Evolutionary conservation across 352 stramenopile species (phyloP).

Genomic region (Sclerospora graminicola): DNA sequence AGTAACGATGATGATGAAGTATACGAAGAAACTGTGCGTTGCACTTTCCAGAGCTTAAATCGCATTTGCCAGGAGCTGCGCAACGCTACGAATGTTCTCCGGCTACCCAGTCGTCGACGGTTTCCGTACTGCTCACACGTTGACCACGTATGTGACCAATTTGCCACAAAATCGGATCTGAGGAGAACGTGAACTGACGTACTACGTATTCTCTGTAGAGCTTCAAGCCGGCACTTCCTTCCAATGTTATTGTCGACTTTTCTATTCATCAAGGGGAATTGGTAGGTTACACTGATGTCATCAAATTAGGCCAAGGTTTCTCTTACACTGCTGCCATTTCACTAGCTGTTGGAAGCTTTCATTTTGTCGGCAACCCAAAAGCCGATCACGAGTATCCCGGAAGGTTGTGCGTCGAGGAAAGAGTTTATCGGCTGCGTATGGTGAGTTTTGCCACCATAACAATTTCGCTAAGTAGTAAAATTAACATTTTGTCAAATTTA

Average conservation of each 20-base stretch:
- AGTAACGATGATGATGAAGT: conserved; percentile 42
- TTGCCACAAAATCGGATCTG: not conserved
- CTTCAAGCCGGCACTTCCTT: conserved; percentile 62
- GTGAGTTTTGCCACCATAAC: conserved; percentile 19
- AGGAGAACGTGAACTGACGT: not conserved
- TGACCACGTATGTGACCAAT: conserved; percentile 47
- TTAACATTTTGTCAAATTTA: not conserved
- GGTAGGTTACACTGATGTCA: conserved; percentile 17
- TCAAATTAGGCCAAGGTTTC: not conserved
- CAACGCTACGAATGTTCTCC: conserved; percentile 58
- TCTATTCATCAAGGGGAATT: conserved; percentile 74
- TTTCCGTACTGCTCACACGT: conserved; percentile 77
- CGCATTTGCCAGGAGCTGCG: conserved; percentile 55
- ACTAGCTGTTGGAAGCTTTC: conserved; percentile 71
- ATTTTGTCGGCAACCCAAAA: conserved; percentile 50
- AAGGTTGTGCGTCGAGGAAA: conserved; percentile 62
- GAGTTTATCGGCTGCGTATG: conserved; percentile 74
- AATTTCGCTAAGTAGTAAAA: not conserved
- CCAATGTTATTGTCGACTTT: conserved; percentile 74
- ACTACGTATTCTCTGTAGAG: conserved; percentile 5
- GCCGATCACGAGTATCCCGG: conserved; percentile 32
- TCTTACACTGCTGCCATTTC: not conserved
- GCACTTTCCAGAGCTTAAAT: conserved; percentile 37
- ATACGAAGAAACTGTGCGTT: conserved; percentile 40
- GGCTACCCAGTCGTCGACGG: conserved; percentile 55